Percentiles rank a stretch among this genome's conserved stretches.
These are phyloP conservation scores for Hirschfeldia incana DNA, from an alignment of 345 rosid species.

Conservation along the genomic window DNA sequence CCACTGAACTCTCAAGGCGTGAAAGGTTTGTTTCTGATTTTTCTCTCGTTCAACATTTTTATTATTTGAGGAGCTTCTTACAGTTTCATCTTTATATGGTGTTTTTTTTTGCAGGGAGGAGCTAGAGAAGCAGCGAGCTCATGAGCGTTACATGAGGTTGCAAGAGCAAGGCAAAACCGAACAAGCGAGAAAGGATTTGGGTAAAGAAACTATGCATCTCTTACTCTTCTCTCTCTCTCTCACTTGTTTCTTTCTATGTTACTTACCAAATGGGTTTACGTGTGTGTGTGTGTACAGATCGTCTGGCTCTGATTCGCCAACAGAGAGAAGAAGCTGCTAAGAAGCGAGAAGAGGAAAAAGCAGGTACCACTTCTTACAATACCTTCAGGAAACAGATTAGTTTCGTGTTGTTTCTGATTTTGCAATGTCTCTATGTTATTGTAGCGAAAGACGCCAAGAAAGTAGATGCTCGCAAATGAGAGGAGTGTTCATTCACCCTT, in stretches of 20 bases:
- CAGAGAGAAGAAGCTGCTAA: slow-evolving; percentile 77
- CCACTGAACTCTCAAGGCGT: slow-evolving; percentile 95
- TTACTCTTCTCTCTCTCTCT: background rate
- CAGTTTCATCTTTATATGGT: background rate
- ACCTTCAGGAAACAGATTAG: background rate
- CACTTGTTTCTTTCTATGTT: background rate
- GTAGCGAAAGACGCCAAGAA: slow-evolving; percentile 58
- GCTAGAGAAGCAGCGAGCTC: slow-evolving; percentile 93
- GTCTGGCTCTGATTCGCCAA: slow-evolving; percentile 78
- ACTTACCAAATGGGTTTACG: background rate
- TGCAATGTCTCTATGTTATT: slow-evolving; percentile 11
- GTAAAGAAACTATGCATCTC: slow-evolving; percentile 34
- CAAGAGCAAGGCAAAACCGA: slow-evolving; percentile 99
- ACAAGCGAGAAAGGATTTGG: slow-evolving; percentile 91
- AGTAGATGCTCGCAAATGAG: slow-evolving; percentile 52
- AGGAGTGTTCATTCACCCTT: slow-evolving; percentile 19
- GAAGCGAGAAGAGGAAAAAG: slow-evolving; percentile 69
- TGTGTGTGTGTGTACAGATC: slow-evolving; percentile 51
- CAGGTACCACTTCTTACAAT: slow-evolving; percentile 37
- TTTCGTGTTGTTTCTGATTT: slow-evolving; percentile 1
- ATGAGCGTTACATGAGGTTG: slow-evolving; percentile 94
- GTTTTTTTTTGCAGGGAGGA: slow-evolving; percentile 62
- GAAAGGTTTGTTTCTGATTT: slow-evolving; percentile 65
- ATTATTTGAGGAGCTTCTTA: background rate
- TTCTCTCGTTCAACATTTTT: background rate